Evolutionary conservation across 768 basidiomycete genomes (phyloP).

Genomic region (Boletellus emodensis): DNA sequence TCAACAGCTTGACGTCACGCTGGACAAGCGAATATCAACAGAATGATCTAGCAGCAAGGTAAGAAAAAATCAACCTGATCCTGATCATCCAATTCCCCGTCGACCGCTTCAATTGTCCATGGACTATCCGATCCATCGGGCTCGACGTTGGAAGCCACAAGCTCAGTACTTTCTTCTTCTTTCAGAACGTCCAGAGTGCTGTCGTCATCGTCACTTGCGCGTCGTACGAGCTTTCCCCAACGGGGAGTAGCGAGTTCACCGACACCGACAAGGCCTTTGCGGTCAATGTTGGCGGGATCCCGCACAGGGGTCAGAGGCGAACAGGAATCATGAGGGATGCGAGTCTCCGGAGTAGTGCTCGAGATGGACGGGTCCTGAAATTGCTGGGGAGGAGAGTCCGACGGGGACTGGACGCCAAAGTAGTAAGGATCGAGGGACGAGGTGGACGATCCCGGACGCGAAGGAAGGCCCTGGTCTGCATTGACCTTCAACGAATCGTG

Average conservation of each 20-base stretch:
- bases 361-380: conserved; percentile 31
- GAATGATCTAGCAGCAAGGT: neutral
- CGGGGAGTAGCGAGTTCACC: conserved; percentile 96
- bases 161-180: conserved; percentile 32
- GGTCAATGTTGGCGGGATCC: conserved; percentile 78
- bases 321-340: conserved; percentile 47
- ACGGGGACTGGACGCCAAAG: conserved; percentile 67
- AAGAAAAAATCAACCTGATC: conserved; percentile 50
- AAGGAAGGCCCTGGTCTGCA: conserved; percentile 41
- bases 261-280: conserved; percentile 85
- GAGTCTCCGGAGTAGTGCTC: conserved; percentile 62
- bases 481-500: conserved; percentile 34
- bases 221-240: conserved; percentile 63
- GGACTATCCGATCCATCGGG: conserved; percentile 69
- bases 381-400: conserved; percentile 60
- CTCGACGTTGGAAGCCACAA: conserved; percentile 34
- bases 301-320: conserved; percentile 69
- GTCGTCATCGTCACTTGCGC: conserved; percentile 40
- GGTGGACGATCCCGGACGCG: conserved; percentile 70
- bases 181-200: conserved; percentile 28
- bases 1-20: conserved; percentile 42
- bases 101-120: conserved; percentile 85
- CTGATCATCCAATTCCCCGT: conserved; percentile 69
- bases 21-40: conserved; percentile 21
- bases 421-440: conserved; percentile 89